Conservation (phyloP, 805 yeast species). For the Spencermartinsiella europaea region DNA sequence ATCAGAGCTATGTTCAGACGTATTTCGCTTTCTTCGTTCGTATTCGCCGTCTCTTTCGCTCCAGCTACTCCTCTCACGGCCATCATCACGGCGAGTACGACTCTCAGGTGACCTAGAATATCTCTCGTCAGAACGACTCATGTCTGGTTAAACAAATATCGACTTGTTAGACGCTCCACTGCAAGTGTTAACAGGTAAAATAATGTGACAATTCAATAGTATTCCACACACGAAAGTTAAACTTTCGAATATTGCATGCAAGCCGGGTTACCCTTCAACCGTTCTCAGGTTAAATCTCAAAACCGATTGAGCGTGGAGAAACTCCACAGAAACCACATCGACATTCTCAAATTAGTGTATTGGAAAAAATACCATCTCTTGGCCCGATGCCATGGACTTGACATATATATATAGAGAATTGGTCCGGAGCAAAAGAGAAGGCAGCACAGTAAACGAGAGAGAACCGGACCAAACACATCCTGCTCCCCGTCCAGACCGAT, state of each 20-base stretch:
- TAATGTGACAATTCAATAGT: no score
- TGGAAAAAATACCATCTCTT: no score
- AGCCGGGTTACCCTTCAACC: no score
- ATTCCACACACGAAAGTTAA: no score
- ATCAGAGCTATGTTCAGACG: not conserved
- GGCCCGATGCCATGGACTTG: constrained; percentile 7
- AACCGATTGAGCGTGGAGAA: no score
- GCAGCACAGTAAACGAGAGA: not conserved
- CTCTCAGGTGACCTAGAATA: constrained; percentile 2
- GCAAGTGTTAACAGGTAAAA: no score
- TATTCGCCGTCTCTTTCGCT: constrained; percentile 1
- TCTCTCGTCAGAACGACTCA: not conserved
- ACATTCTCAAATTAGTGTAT: no score
- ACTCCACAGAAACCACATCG: no score
- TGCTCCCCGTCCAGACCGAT: constrained; percentile 18
- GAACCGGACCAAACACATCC: not conserved
- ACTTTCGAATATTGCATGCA: no score
- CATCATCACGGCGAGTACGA: constrained; percentile 1
- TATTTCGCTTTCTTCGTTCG: not conserved
- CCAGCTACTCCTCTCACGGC: not conserved
- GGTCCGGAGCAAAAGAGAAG: constrained; percentile 15
- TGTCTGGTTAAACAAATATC: no score
- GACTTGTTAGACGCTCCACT: not conserved
- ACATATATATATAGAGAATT: constrained; percentile 19
- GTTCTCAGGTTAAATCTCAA: no score